Percentiles rank a stretch among this genome's conserved stretches.
Evolutionary conservation across 2,329 filamentous ascomycete genomes (phyloP).

Genomic region (Calonectria fujianensis): DNA sequence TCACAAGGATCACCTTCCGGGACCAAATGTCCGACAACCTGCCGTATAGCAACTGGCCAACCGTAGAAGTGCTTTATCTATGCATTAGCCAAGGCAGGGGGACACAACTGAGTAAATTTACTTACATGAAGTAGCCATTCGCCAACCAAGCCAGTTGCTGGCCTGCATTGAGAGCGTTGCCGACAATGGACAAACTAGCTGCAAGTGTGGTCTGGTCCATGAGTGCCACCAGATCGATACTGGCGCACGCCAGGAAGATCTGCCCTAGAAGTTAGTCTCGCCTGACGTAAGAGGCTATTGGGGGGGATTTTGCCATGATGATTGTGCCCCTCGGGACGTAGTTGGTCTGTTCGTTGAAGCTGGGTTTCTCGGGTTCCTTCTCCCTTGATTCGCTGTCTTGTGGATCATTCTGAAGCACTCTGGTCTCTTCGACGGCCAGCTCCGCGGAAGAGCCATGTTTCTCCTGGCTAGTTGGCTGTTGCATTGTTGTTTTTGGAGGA

Average conservation of each 20-base stretch:
- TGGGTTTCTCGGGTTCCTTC: conserved; percentile 50
- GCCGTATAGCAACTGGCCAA: conserved; percentile 65
- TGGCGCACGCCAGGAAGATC: conserved; percentile 75
- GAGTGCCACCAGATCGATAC: conserved; percentile 72
- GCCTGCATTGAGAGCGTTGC: conserved; percentile 69
- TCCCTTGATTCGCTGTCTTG: not conserved
- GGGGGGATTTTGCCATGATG: conserved; percentile 65
- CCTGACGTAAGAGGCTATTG: not conserved
- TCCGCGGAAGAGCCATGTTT: not conserved
- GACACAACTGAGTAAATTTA: not conserved
- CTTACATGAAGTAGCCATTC: conserved; percentile 72
- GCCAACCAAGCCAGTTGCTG: conserved; percentile 73
- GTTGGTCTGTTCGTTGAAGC: conserved; percentile 74
- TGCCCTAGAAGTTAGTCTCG: conserved; percentile 33
- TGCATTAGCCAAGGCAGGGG: not conserved
- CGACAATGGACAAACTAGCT: conserved; percentile 72
- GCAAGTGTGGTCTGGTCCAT: conserved; percentile 76
- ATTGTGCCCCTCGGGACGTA: conserved; percentile 71
- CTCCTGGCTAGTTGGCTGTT: not conserved
- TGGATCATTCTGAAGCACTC: not conserved
- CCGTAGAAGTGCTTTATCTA: conserved; percentile 1
- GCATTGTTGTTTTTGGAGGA: not conserved
- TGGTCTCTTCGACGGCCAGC: not conserved
- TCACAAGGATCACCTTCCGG: conserved; percentile 63
- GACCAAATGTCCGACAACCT: conserved; percentile 69